phyloP scores from a whole-genome alignment of 2,329 filamentous ascomycete species.

The Venturia nashicola region DNA sequence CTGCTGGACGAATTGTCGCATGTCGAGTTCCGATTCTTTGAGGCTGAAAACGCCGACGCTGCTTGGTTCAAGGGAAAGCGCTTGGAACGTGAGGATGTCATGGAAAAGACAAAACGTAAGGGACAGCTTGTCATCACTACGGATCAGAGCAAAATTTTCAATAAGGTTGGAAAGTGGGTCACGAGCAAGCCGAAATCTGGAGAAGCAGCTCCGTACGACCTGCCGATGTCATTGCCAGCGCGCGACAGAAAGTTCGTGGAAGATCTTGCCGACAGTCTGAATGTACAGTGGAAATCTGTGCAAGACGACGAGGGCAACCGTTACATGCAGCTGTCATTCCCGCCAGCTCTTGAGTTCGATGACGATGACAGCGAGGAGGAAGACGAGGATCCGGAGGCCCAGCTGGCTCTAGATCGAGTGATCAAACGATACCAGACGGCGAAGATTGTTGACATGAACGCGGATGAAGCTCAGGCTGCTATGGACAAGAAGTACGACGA shows the following conservation, averaged over 20 bases:
- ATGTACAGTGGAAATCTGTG: constrained; percentile 52
- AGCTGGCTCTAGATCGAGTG: constrained; percentile 71
- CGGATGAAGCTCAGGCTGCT: constrained; percentile 65
- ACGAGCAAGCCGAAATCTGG: constrained; percentile 43
- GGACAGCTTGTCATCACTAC: constrained; percentile 56
- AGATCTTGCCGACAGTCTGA: constrained; percentile 61
- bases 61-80: constrained; percentile 88
- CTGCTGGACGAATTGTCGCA: constrained; percentile 76
- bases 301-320: constrained; percentile 53
- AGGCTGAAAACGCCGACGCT: constrained; percentile 76
- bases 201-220: constrained; percentile 47
- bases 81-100: constrained; percentile 54
- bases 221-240: constrained; percentile 61
- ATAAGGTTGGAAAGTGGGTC: constrained; percentile 71
- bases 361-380: constrained; percentile 45
- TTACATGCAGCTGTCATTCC: constrained; percentile 52
- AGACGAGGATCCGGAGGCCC: constrained; percentile 72
- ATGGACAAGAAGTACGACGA: constrained; percentile 79
- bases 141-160: constrained; percentile 70
- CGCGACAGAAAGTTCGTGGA: constrained; percentile 89
- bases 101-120: constrained; percentile 46
- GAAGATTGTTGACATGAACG: constrained; percentile 64
- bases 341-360: constrained; percentile 34
- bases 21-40: constrained; percentile 87
- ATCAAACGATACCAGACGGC: constrained; percentile 88